These are phyloP conservation scores for Colletotrichum zoysiae DNA, from an alignment of 2,329 filamentous ascomycete species.

Conservation along the genomic window DNA sequence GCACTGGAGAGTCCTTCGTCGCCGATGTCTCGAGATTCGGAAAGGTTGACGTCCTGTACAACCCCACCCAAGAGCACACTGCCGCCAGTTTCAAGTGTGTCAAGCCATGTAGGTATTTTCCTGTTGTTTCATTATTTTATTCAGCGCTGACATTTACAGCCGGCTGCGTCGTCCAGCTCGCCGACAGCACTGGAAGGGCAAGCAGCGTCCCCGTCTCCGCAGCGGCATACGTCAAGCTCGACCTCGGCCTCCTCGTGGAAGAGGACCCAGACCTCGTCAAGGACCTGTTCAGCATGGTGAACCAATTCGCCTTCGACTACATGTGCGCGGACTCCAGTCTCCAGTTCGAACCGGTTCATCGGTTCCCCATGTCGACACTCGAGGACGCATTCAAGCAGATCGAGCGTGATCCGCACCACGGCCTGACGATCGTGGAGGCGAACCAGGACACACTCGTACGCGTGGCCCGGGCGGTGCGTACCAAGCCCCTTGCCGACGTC, in stretches of 20 bases:
- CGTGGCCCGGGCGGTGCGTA: conserved; percentile 42
- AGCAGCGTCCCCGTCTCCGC: conserved; percentile 41
- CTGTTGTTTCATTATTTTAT: conserved; percentile 36
- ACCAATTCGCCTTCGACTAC: conserved; percentile 23
- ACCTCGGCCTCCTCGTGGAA: conserved; percentile 50
- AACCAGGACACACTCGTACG: conserved; percentile 42
- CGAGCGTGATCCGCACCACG: conserved; percentile 38
- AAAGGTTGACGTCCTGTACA: conserved; percentile 50
- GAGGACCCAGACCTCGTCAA: conserved; percentile 51
- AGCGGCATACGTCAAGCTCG: conserved; percentile 48
- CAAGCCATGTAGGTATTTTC: conserved; percentile 49
- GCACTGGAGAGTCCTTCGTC: conserved; percentile 51
- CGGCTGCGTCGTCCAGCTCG: conserved; percentile 51
- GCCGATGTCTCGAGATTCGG: conserved; percentile 49
- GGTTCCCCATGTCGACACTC: conserved; percentile 43
- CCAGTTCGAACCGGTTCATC: conserved; percentile 24
- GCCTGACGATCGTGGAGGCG: conserved; percentile 30
- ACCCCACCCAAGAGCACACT: conserved; percentile 55
- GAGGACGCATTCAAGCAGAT: conserved; percentile 47
- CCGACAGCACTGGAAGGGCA: conserved; percentile 43
- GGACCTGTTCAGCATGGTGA: conserved; percentile 46
- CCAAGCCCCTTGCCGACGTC: conserved; percentile 47
- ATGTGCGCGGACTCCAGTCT: not conserved
- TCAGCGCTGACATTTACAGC: conserved; percentile 45
- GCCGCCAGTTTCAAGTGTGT: conserved; percentile 52